Base-by-base conservation (phyloP, 306 rosid genomes). In the Malus sylvestris region DNA sequence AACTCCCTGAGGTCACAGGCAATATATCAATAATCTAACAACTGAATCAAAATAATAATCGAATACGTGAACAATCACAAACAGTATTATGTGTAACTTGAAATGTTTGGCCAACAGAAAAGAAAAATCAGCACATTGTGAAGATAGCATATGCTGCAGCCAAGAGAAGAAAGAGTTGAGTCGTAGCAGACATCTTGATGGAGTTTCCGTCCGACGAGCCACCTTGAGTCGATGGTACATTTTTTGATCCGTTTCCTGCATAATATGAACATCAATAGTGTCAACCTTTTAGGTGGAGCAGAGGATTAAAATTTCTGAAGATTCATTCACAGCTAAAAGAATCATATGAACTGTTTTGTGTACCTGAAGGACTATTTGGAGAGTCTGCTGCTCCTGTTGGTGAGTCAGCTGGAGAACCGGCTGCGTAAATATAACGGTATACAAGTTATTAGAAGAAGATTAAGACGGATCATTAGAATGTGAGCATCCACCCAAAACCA, bases 281-380 rank as follows among this genome's bases (percentile, higher is more conserved):
- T 46, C 53, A 46, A 14, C 53, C 53, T 46, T 18, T 19, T 16
- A 20, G 16, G 18, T 62, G 35, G 25, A 64, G 9, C 19, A 59
- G 68, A 64, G 45, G 38, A 8, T 64, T 6, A 29, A 16, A 11
- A 66, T 12, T 35, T 2, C 38, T 0, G 6, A 3, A 14, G 67
- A 61, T 23, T 61, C 35, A 27, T 23, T n/a, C 62, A 0, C 14
- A 22, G 18, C 62, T 58, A 23, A 58, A 58, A 12, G n/a, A 27
- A 45, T 62, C 10, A 15, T 4, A 6, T 46, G 45, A 51, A 62
- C 20, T 15, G 45, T 45, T 3, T 27, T 62, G 57, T 52, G 73
- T 82, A 87, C 95, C 96, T 84, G 93, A 83, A 70, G 98, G 86
- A 73, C 5, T 76, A 53, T 85, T 82, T 6, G 97, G 82, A 81